Percentiles rank a stretch among this genome's conserved stretches.
Evolutionary conservation across 371 early-diverging fungal species (phyloP).

Genomic region (Actinomortierella ambigua): DNA sequence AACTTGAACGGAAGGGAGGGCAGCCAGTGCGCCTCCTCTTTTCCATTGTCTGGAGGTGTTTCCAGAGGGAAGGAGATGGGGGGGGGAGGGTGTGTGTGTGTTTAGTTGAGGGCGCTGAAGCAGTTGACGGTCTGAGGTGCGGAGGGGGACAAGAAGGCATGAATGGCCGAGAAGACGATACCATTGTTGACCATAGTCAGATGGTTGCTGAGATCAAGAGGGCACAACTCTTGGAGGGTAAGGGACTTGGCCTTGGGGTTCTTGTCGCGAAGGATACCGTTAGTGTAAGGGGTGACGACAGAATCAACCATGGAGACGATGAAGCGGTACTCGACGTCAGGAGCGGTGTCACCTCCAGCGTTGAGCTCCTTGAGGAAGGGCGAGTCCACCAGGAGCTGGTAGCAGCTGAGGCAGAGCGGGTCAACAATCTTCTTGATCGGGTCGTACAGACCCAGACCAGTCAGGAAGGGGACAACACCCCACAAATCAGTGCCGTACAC

Average conservation of each 20-base stretch:
- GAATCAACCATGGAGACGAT: constrained; percentile 15
- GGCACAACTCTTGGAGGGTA: constrained; percentile 27
- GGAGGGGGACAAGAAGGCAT: constrained; percentile 21
- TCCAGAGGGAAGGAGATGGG: too few species aligned
- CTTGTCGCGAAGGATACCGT: constrained; percentile 10
- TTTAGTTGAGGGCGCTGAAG: constrained; percentile 15
- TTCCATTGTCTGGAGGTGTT: too few species aligned
- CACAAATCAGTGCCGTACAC: constrained; percentile 27
- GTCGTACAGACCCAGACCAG: constrained; percentile 7
- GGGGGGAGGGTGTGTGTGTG: too few species aligned
- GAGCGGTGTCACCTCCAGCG: constrained; percentile 13
- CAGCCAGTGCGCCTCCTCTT: too few species aligned
- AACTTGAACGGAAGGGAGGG: too few species aligned
- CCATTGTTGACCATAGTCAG: background rate
- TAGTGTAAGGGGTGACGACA: constrained; percentile 19
- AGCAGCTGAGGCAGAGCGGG: constrained; percentile 33
- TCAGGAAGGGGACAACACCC: constrained; percentile 20
- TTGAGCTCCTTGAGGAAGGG: constrained; percentile 12
- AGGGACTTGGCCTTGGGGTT: constrained; percentile 15
- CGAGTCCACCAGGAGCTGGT: constrained; percentile 7
- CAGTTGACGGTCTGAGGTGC: constrained; percentile 40
- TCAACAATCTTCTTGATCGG: constrained; percentile 11
- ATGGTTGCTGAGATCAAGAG: constrained; percentile 7
- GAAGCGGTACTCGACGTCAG: constrained; percentile 19
- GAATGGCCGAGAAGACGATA: constrained; percentile 26